Evolutionary conservation across 768 basidiomycete genomes (phyloP).

Genomic region (Dioszegia hungarica): DNA sequence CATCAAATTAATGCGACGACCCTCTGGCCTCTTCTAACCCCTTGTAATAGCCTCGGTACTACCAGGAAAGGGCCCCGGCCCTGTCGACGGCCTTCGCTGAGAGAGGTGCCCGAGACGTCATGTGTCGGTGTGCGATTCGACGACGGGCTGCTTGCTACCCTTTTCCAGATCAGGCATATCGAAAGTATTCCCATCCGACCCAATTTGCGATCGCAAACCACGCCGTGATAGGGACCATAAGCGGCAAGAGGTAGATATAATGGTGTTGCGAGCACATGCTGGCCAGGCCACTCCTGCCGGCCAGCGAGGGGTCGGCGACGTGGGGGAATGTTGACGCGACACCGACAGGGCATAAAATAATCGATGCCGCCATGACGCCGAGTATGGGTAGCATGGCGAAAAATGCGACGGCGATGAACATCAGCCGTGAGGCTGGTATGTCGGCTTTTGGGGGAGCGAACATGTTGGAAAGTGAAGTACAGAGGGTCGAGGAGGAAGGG

Average conservation of each 20-base stretch:
- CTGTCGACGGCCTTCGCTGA: too few relatives aligned
- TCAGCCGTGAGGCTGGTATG: conserved; percentile 2
- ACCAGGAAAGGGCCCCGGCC: too few relatives aligned
- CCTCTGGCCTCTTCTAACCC: too few relatives aligned
- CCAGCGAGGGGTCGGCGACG: not conserved
- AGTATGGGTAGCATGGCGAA: conserved; percentile 5
- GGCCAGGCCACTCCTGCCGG: not conserved
- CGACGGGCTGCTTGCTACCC: too few relatives aligned
- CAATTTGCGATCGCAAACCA: conserved; percentile 97
- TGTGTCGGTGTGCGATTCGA: too few relatives aligned
- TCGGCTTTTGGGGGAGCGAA: conserved; percentile 4
- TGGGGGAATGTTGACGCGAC: not conserved
- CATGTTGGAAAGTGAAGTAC: too few relatives aligned
- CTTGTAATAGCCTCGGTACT: too few relatives aligned
- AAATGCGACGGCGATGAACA: conserved; percentile 1
- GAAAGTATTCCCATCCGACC: conserved; percentile 98
- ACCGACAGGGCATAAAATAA: conserved; percentile 13
- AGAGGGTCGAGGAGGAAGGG: too few relatives aligned
- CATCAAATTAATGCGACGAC: too few relatives aligned
- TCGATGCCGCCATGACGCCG: conserved; percentile 9
- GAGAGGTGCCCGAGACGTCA: too few relatives aligned
- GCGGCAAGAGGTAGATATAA: conserved; percentile 79
- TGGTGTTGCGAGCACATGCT: conserved; percentile 59
- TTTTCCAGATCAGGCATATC: conserved; percentile 78
- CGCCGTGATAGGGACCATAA: conserved; percentile 72